Base-by-base conservation (phyloP, 495 filamentous ascomycete species). In the Amorphotheca resinae region DNA sequence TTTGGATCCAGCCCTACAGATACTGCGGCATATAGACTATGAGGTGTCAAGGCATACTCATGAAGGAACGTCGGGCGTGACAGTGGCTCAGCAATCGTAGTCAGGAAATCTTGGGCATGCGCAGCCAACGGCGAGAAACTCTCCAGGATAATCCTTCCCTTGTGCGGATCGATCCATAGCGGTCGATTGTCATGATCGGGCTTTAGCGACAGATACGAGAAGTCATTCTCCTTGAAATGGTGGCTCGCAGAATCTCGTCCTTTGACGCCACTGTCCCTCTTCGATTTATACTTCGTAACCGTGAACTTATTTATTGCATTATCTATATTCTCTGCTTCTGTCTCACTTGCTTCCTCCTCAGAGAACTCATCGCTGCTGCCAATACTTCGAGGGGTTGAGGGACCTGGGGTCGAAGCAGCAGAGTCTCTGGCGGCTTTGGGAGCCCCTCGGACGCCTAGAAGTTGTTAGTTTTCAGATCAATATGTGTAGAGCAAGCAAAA, bases 11-110 rank as follows among this genome's bases (percentile, higher is more conserved):
- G 62, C 9, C 91, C 91, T 39, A 95, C 84, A 8, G 87, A 94
- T 2, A 95, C 85, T 20, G 91, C 93, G 1, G 91, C 89, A 60
- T 95, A 95, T 22, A 98, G 68, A 59, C 85, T 93, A 59, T 96
- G 87, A 4, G 82, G 72, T 0, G 87, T 96, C 54, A 99, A 69
- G 23, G 77, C 72, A 64, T 96, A 99, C 61, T 98, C 91, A 59
- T 96, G 93, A 9, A 98, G 68, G 55, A 82, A 86, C 8, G 72
- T 77, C 33, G 91, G 89, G 26, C 91, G 76, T 18, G 87, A 94
- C 48, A 85, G 66, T 32, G 91, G 91, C 64, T 98, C 91, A 28
- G 89, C 87, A 53, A 98, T 86, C 32, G 88, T 94, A 39, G 89
- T 93, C 43, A 98, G 68, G 61, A 98, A 95, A 58, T 94, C 87